phyloP scores from a whole-genome alignment of 768 basidiomycete species.

The Mycena indigotica region DNA sequence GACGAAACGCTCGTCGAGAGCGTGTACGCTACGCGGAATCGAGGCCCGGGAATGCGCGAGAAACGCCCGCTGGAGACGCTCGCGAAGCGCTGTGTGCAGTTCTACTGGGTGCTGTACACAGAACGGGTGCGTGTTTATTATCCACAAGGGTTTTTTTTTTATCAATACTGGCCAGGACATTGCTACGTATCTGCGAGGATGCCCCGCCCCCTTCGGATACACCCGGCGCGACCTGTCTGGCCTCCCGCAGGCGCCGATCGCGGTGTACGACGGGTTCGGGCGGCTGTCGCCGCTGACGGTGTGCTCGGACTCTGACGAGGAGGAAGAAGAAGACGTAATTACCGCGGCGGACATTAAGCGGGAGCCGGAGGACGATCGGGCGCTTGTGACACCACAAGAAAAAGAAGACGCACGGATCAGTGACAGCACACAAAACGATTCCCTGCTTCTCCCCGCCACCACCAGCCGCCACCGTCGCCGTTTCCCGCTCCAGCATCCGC shows the following conservation, averaged over 20 bases:
- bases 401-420: no score
- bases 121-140: background rate
- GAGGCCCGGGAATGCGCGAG: no score
- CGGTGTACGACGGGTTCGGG: background rate
- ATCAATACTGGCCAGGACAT: background rate
- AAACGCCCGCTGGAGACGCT: no score
- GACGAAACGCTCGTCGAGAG: no score
- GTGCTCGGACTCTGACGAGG: background rate
- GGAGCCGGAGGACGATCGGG: background rate
- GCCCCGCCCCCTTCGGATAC: background rate
- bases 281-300: background rate
- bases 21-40: no score
- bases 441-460: no score
- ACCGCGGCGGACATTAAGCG: background rate
- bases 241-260: background rate
- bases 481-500: no score
- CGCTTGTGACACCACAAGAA: background rate
- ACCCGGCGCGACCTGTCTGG: background rate
- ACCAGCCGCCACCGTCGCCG: no score
- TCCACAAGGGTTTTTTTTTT: background rate
- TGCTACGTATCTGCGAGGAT: background rate
- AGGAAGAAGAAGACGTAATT: background rate
- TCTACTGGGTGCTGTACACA: background rate
- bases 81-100: no score
- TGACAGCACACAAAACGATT: no score